These are phyloP conservation scores for Xylaria sp. DNA, from an alignment of 2,329 filamentous ascomycete species.

Conservation along the genomic window DNA sequence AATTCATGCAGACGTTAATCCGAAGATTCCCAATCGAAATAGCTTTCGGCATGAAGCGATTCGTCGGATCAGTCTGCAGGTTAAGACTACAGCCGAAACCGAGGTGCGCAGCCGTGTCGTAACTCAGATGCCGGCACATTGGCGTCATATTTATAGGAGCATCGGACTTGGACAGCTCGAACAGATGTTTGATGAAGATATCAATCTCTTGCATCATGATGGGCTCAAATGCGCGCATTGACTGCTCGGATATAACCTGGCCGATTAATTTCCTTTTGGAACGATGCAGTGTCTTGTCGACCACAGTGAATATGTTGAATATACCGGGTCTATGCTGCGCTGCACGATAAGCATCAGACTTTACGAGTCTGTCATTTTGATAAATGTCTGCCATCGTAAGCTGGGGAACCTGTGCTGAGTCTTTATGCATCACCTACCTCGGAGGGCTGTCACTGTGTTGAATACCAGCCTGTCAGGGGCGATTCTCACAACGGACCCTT, in stretches of 20 bases:
- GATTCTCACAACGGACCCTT: background rate
- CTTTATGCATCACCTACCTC: background rate
- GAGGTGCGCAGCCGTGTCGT: background rate
- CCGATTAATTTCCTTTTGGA: constrained; percentile 24
- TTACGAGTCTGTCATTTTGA: background rate
- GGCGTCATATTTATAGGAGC: background rate
- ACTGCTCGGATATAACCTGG: constrained; percentile 30
- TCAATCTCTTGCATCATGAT: constrained; percentile 37
- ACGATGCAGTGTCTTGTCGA: constrained; percentile 28
- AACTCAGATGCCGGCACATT: background rate
- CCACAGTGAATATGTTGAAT: constrained; percentile 27
- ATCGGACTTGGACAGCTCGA: background rate
- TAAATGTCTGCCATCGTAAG: constrained; percentile 4
- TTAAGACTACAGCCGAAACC: constrained; percentile 1
- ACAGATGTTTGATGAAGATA: background rate
- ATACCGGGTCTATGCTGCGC: background rate
- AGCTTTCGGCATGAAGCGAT: background rate
- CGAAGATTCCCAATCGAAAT: background rate
- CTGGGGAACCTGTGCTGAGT: background rate
- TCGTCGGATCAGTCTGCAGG: background rate
- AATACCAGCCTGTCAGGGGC: constrained; percentile 1
- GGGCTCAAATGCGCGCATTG: constrained; percentile 41
- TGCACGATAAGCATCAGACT: background rate
- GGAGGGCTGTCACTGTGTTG: background rate
- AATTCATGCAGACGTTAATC: constrained; percentile 1